Evolutionary conservation across 257 asterid species (phyloP), one percentile per base, ranked within the genome.

Genomic region (Solanum tacnaense): DNA sequence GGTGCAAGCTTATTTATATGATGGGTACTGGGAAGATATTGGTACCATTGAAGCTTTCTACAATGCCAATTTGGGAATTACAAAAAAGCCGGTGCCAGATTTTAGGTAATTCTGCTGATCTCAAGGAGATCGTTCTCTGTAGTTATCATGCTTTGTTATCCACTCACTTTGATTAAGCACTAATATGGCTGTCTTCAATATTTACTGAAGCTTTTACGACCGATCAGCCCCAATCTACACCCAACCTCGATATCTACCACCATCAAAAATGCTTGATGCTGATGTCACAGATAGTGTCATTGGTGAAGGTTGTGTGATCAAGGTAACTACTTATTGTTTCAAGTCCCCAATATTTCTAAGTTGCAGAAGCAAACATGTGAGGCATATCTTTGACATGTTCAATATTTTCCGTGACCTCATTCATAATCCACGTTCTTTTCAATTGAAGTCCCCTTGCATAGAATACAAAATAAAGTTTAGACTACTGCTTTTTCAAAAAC

Each of bases 11-110:
- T 94, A 96, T 92, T 91, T 96, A 89, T 96, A 92, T 89, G 98
- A 96, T 88, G 99, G 99, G 88, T 96, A 96, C 92, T 96, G 98
- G 99, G 99, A 96, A 92, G 99, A 96, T 90, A 96, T 96, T 90
- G 99, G 99, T 87, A 96, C 99, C 23, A 96, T 96, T 89, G 99
- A 96, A 92, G 99, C 99, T 88, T 96, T 96, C 91, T 96, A 96
- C 90, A 96, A 96, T 89, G 99, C 99, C 81, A 96, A 96, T 92
- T 91, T 96, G 60, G 98, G 99, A 72, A 95, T 96, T 88, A 96
- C 98, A 7, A 96, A 96, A 83, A 96, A 95, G 90, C 99, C 99
- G 21, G 91, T 96, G 73, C 99, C 99, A 83, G 99, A 96, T 91
- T 96, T 96, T 90, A 96, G 98, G 99, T 95, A 52, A 70, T 46